Conservation (phyloP, 1,284 basidiomycete genomes). For the Xerocomus amazonicus region DNA sequence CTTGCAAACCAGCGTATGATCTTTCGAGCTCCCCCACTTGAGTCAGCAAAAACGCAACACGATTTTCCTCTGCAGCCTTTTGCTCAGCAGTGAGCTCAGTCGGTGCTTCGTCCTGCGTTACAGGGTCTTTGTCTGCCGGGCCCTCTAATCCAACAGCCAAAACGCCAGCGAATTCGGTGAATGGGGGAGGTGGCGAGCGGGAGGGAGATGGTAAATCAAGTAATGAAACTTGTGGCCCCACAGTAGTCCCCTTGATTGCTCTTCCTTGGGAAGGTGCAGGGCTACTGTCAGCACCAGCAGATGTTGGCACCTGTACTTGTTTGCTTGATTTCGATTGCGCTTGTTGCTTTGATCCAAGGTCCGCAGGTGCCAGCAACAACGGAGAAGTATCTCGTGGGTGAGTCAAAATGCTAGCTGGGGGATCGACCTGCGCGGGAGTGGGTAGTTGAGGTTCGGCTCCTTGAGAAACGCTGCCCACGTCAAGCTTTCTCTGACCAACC, state of each 20-base stretch:
- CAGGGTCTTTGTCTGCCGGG: slow-evolving; percentile 7
- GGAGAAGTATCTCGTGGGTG: slow-evolving; percentile 9
- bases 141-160: slow-evolving; percentile 7
- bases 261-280: neutral
- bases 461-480: slow-evolving; percentile 1
- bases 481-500: slow-evolving; percentile 2
- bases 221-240: neutral
- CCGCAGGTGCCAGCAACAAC: slow-evolving; percentile 7
- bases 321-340: neutral
- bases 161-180: slow-evolving; percentile 19
- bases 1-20: neutral
- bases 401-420: slow-evolving; percentile 15
- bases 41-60: slow-evolving; percentile 20
- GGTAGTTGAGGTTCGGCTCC: slow-evolving; percentile 8
- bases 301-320: slow-evolving; percentile 5
- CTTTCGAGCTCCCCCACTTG: slow-evolving; percentile 18
- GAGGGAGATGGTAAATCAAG: slow-evolving; percentile 12
- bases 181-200: slow-evolving; percentile 28
- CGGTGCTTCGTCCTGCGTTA: slow-evolving; percentile 20
- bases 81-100: slow-evolving; percentile 27
- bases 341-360: neutral
- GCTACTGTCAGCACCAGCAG: slow-evolving; percentile 14
- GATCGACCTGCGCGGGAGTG: slow-evolving; percentile 28
- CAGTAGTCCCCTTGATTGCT: neutral
- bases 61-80: slow-evolving; percentile 24